Evolutionary conservation across 805 yeast species (phyloP).

Genomic region (Zygotorulaspora danielsina): DNA sequence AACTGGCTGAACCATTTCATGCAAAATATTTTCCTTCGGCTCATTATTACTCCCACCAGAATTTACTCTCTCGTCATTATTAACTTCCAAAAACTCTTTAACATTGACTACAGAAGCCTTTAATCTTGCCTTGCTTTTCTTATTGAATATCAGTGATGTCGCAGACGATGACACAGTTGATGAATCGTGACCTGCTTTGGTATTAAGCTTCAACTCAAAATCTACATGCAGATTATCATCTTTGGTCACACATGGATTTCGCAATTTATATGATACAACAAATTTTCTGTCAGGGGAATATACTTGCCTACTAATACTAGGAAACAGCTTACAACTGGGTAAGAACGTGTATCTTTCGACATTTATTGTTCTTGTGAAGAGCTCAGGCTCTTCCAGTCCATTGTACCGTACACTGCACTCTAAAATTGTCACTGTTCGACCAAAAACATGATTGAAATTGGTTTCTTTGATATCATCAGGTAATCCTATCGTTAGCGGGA

Average conservation of each 20-base stretch:
- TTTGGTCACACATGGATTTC: constrained; percentile 56
- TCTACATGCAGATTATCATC: constrained; percentile 44
- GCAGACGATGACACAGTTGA: constrained; percentile 5
- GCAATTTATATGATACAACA: constrained; percentile 43
- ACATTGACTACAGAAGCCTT: constrained; percentile 46
- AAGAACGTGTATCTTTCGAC: constrained; percentile 54
- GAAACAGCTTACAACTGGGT: constrained; percentile 54
- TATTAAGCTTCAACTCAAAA: constrained; percentile 41
- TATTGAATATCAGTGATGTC: constrained; percentile 21
- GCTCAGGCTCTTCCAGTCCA: constrained; percentile 14
- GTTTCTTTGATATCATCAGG: constrained; percentile 52
- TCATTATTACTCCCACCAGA: constrained; percentile 34
- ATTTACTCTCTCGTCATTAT: constrained; percentile 39
- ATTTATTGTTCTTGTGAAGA: constrained; percentile 39
- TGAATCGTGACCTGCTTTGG: constrained; percentile 9
- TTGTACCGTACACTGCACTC: constrained; percentile 32
- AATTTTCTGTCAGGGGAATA: constrained; percentile 48
- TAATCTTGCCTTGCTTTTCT: constrained; percentile 36
- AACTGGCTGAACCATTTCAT: constrained; percentile 31
- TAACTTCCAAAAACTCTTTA: constrained; percentile 51
- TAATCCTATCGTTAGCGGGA: constrained; percentile 55
- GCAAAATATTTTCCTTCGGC: constrained; percentile 43
- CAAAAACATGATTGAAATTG: constrained; percentile 45
- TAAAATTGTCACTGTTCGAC: constrained; percentile 45
- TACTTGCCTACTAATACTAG: constrained; percentile 43